phyloP scores from a whole-genome alignment of 768 basidiomycete species.

The Pleurotus ostreatus region DNA sequence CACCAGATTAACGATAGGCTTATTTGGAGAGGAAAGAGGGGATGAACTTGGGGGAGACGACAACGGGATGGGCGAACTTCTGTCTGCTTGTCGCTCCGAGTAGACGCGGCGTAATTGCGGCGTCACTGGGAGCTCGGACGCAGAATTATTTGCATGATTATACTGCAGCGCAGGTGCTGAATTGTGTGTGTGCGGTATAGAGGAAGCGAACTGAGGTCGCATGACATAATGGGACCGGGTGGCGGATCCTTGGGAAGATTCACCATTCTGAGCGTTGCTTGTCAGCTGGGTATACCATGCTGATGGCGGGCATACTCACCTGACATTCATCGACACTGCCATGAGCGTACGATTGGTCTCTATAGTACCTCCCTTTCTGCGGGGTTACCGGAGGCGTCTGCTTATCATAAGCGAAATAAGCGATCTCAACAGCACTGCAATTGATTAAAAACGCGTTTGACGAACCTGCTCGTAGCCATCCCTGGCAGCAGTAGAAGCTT shows the following conservation, averaged over 20 bases:
- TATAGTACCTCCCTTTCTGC: conserved; percentile 59
- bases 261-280: neutral
- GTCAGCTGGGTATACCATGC: neutral
- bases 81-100: neutral
- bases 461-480: conserved; percentile 35
- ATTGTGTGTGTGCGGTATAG: neutral
- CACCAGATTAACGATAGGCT: conserved; percentile 64
- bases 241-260: neutral
- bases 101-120: conserved; percentile 42
- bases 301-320: neutral
- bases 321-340: neutral
- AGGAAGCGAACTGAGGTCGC: conserved; percentile 1
- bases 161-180: neutral
- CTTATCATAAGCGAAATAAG: conserved; percentile 14
- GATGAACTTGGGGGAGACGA: conserved; percentile 54
- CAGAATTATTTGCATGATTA: neutral
- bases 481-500: conserved; percentile 24
- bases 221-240: conserved; percentile 2
- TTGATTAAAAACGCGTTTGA: conserved; percentile 21
- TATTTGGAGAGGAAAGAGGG: conserved; percentile 60
- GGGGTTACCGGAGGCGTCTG: conserved; percentile 43
- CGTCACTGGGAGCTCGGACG: conserved; percentile 42
- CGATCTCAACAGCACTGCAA: conserved; percentile 12
- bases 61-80: conserved; percentile 44
- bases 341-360: conserved; percentile 32